Evolutionary conservation across 2,329 filamentous ascomycete species (phyloP).

Genomic region (Colletotrichum aenigma): DNA sequence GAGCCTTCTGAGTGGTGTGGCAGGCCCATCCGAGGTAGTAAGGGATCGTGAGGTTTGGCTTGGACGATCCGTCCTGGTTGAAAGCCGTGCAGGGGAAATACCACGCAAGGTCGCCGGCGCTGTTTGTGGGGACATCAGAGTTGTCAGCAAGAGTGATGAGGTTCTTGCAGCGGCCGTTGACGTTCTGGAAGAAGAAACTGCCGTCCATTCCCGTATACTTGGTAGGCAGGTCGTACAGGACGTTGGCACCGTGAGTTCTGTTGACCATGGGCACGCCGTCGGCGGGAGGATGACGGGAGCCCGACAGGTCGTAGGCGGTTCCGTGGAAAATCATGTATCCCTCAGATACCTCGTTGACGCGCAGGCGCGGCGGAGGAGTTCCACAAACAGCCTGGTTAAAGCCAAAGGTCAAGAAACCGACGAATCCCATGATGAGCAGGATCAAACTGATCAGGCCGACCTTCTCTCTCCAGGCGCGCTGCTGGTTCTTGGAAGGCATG

Average conservation of each 20-base stretch:
- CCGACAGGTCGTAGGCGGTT: constrained; percentile 81
- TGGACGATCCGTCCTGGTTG: constrained; percentile 89
- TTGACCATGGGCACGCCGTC: constrained; percentile 69
- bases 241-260: constrained; percentile 67
- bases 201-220: constrained; percentile 89
- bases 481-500: constrained; percentile 83
- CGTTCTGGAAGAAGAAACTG: constrained; percentile 97
- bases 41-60: constrained; percentile 73
- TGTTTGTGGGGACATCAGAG: constrained; percentile 82
- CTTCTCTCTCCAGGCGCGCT: constrained; percentile 96
- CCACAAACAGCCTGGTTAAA: constrained; percentile 91
- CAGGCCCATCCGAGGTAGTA: constrained; percentile 88
- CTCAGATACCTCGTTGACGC: constrained; percentile 77
- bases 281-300: constrained; percentile 79
- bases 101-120: constrained; percentile 80
- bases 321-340: constrained; percentile 98
- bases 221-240: constrained; percentile 83
- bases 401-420: constrained; percentile 95
- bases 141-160: constrained; percentile 74
- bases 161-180: constrained; percentile 95
- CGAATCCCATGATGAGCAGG: constrained; percentile 81
- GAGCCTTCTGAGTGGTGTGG: constrained; percentile 74
- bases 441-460: constrained; percentile 97
- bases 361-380: constrained; percentile 71
- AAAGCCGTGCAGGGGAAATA: constrained; percentile 94